phyloP scores from a whole-genome alignment of 2,329 filamentous ascomycete species.

The Mariannaea sp. region DNA sequence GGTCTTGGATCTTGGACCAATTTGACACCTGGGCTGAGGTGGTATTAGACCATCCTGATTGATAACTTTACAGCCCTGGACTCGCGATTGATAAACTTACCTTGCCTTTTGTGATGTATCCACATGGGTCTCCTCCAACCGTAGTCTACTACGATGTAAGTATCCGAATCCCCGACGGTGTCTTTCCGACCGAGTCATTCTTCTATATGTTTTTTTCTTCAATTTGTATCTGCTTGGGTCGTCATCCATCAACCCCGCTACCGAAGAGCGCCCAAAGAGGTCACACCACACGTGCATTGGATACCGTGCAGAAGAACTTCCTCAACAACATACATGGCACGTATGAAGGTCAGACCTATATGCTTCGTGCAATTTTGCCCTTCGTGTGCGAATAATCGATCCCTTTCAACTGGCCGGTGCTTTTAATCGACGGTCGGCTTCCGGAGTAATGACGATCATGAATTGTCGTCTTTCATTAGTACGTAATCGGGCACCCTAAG shows the following conservation, averaged over 20 bases:
- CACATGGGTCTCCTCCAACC: neutral
- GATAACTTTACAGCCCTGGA: neutral
- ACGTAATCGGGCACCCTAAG: too few species aligned
- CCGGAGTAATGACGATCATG: slow-evolving; percentile 6
- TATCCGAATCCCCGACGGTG: neutral
- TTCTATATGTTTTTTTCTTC: neutral
- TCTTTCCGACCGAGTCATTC: neutral
- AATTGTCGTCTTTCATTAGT: too few species aligned
- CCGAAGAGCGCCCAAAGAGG: slow-evolving; percentile 1
- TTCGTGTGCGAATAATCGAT: neutral
- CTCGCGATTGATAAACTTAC: slow-evolving; percentile 10
- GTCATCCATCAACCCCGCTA: neutral
- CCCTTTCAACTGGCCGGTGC: neutral
- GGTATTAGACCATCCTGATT: slow-evolving; percentile 6
- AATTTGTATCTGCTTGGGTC: too few species aligned
- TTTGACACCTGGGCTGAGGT: slow-evolving; percentile 9
- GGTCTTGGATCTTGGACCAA: slow-evolving; percentile 15
- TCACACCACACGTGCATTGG: neutral
- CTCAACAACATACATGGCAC: too few species aligned
- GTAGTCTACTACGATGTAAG: too few species aligned
- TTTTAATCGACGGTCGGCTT: neutral
- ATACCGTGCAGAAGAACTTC: too few species aligned
- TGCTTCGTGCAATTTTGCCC: too few species aligned
- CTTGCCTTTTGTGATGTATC: neutral
- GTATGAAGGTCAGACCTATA: too few species aligned